phyloP scores from a whole-genome alignment of 352 stramenopile species.

The Globisporangium uncinulatum region DNA sequence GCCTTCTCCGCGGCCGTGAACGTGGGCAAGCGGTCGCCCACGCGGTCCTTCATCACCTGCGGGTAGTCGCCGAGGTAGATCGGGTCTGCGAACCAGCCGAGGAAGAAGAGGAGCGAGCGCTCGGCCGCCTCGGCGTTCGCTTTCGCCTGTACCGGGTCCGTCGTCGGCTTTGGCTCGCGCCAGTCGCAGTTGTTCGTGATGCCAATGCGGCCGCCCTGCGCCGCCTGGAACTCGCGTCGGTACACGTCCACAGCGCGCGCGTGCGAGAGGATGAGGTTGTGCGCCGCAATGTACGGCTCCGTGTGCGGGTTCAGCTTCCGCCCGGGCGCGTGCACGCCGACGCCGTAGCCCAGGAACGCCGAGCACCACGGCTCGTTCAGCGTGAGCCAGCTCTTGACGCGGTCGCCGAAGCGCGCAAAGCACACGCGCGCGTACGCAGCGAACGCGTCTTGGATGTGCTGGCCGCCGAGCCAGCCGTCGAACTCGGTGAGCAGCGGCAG shows the following conservation, averaged over 20 bases:
- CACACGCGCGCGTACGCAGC: slow-evolving; percentile 86
- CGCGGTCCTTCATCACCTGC: slow-evolving; percentile 79
- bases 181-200: slow-evolving; percentile 91
- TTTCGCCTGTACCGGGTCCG: slow-evolving; percentile 43
- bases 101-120: slow-evolving; percentile 80
- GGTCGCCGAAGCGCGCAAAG: slow-evolving; percentile 88
- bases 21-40: slow-evolving; percentile 73
- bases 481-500: slow-evolving; percentile 78
- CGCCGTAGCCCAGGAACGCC: slow-evolving; percentile 79
- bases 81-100: slow-evolving; percentile 91
- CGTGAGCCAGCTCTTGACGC: slow-evolving; percentile 92
- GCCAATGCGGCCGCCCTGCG: slow-evolving; percentile 79
- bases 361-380: slow-evolving; percentile 92
- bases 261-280: slow-evolving; percentile 90
- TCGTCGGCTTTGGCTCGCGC: slow-evolving; percentile 60
- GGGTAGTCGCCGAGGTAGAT: slow-evolving; percentile 92
- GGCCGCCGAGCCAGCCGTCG: slow-evolving; percentile 50
- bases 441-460: slow-evolving; percentile 58
- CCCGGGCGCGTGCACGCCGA: slow-evolving; percentile 82
- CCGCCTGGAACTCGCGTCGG: slow-evolving; percentile 63
- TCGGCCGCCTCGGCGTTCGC: slow-evolving; percentile 59
- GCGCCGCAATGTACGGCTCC: slow-evolving; percentile 82
- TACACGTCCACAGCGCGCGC: slow-evolving; percentile 83
- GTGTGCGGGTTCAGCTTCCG: slow-evolving; percentile 32
- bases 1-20: slow-evolving; percentile 86